These are phyloP conservation scores for Cryptosporidium muris DNA, from an alignment of 169 alveolate genomes.

Conservation along the genomic window DNA sequence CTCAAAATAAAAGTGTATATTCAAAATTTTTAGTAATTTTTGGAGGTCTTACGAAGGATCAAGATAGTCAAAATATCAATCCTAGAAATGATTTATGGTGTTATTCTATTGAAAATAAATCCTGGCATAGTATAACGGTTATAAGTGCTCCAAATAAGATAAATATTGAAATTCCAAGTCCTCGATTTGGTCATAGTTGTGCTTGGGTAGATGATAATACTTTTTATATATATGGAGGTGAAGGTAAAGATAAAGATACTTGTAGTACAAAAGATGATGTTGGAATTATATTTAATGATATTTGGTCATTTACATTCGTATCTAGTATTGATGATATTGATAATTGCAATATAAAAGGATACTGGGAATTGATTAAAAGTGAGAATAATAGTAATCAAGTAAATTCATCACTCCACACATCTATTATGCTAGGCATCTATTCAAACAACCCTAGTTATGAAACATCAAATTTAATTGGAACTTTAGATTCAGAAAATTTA, in stretches of 20 bases:
- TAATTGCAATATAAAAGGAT: conserved; percentile 46
- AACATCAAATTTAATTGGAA: not conserved
- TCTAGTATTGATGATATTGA: conserved; percentile 48
- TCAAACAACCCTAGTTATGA: not conserved
- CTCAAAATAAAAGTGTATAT: conserved; percentile 25
- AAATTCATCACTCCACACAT: conserved; percentile 37
- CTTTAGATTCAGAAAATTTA: not conserved
- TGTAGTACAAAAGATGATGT: not conserved
- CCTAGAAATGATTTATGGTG: conserved; percentile 89
- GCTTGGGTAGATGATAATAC: conserved; percentile 87
- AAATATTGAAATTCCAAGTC: conserved; percentile 81
- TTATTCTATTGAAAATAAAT: conserved; percentile 77
- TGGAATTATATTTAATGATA: conserved; percentile 30
- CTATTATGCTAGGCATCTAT: conserved; percentile 21
- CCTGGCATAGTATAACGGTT: conserved; percentile 84
- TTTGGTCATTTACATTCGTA: conserved; percentile 54
- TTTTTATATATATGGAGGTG: conserved; percentile 88
- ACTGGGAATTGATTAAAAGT: conserved; percentile 36
- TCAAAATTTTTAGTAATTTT: conserved; percentile 82
- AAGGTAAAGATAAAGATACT: conserved; percentile 70
- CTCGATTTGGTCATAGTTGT: conserved; percentile 86
- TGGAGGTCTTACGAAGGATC: conserved; percentile 84
- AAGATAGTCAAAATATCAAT: conserved; percentile 48
- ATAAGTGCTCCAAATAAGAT: conserved; percentile 74
- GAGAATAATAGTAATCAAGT: too few relatives aligned